Evolutionary conservation across 2,329 filamentous ascomycete genomes (phyloP).

Genomic region (Microdochium bolleyi): DNA sequence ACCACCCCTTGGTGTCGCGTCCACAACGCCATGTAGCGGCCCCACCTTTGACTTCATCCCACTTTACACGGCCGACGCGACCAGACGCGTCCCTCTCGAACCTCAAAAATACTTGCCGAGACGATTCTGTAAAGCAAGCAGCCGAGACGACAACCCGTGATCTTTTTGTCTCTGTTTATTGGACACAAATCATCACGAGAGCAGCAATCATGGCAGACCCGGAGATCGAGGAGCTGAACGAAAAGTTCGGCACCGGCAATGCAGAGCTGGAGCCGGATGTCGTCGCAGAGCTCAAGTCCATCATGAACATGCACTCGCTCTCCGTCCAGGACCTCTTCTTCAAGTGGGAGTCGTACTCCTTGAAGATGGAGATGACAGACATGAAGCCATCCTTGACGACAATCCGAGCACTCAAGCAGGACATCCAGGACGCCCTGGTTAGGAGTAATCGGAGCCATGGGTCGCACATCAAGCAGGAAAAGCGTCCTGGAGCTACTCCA

Average conservation of each 20-base stretch:
- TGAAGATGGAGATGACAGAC: constrained; percentile 84
- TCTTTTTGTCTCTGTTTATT: neutral
- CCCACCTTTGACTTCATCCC: neutral
- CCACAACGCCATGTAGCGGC: neutral
- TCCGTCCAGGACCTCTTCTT: constrained; percentile 83
- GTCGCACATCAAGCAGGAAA: constrained; percentile 53
- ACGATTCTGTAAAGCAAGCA: neutral
- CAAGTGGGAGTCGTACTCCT: constrained; percentile 98
- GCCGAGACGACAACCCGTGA: neutral
- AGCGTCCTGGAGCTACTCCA: constrained; percentile 54
- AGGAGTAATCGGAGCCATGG: constrained; percentile 60
- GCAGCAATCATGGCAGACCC: constrained; percentile 26
- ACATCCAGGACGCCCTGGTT: constrained; percentile 77
- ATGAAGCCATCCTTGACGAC: constrained; percentile 63
- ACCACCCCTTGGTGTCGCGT: neutral
- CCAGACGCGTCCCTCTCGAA: neutral
- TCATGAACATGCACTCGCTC: constrained; percentile 76
- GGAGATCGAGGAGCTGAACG: constrained; percentile 30
- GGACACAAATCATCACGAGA: constrained; percentile 1
- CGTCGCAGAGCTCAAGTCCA: constrained; percentile 72
- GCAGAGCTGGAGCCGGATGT: constrained; percentile 68
- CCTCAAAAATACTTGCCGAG: neutral
- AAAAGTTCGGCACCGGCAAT: constrained; percentile 46
- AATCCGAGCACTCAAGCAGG: constrained; percentile 73
- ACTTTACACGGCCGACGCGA: neutral